Evolutionary conservation across 768 basidiomycete species (phyloP), one percentile per base, ranked within the genome.

Genomic region (Tricholoma bakamatsutake): DNA sequence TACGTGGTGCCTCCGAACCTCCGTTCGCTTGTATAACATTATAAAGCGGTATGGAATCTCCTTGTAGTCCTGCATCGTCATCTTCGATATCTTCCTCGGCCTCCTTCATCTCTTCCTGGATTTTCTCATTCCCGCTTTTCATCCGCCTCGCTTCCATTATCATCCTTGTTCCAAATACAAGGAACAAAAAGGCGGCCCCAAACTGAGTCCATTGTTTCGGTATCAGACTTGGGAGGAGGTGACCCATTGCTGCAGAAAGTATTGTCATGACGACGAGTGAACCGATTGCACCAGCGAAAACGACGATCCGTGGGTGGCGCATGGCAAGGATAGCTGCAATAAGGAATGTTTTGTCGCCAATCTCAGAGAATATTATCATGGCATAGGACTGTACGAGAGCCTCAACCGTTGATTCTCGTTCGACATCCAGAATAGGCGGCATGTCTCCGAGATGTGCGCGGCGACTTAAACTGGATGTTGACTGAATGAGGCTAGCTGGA

Each of bases 261-360:
- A 95, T 76, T 50, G 92, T 94, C 97, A 99, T 99, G 69, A 97
- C 71, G 53, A 88, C 78, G 45, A 99, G 81, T 7, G 93, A 93
- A 13, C 81, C 78, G 61, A 98, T 87, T 1, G 97, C 95, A 31
- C 95, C 97, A 0, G 77, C 76, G 66, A 98, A 98, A 57, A 99
- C 93, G 55, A 85, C 72, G 45, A 87, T 61, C 17, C 95, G 87
- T 1, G 93, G 87, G 67, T 97, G 93, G 7, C 93, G 87, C 85
- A 94, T 94, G 9, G 95, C 93, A 63, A 83, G 89, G 66, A 85
- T 93, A 74, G 81, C 81, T 30, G 80, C 76, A 51, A 95, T 93
- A 50, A 95, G 93, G 49, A 96, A 87, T 0, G 96, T 98, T 70
- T 98, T 97, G 83, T 98, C 96, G 21, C 96, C 96, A 43, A 95